phyloP scores from a whole-genome alignment of 768 basidiomycete genomes.

The Suillus luteus region DNA sequence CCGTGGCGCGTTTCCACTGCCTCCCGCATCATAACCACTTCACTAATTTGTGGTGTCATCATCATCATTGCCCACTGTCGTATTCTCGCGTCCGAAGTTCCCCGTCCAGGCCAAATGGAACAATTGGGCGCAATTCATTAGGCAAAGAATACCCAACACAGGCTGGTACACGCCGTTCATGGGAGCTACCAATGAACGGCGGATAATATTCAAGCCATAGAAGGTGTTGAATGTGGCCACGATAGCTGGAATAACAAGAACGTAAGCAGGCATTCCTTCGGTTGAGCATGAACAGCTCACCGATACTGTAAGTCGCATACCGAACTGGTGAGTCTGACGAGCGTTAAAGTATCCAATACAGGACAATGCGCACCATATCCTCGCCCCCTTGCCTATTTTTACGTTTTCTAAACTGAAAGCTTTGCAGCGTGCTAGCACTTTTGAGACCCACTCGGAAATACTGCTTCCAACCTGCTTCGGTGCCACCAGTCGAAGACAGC shows the following conservation, averaged over 20 bases:
- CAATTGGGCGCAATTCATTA: background rate
- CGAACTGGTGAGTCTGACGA: background rate
- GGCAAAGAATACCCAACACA: background rate
- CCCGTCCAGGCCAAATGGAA: no score
- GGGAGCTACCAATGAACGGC: no score
- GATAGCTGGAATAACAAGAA: background rate
- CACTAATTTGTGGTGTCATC: background rate
- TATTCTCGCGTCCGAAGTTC: background rate
- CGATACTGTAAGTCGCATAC: background rate
- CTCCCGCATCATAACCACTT: background rate
- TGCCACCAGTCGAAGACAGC: background rate
- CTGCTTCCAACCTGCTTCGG: no score
- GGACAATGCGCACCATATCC: background rate
- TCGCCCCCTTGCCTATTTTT: background rate
- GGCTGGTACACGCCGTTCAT: no score
- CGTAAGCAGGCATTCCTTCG: background rate
- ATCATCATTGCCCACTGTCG: background rate
- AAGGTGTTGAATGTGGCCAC: background rate
- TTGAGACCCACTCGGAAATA: background rate
- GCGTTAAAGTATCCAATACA: background rate
- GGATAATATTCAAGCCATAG: background rate
- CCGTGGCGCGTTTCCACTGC: no score
- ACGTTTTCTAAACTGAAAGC: background rate
- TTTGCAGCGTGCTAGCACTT: background rate
- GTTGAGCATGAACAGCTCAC: background rate